Evolutionary conservation across 768 basidiomycete genomes (phyloP), one percentile per base, ranked within the genome.

Genomic region (Suillus luteus): DNA sequence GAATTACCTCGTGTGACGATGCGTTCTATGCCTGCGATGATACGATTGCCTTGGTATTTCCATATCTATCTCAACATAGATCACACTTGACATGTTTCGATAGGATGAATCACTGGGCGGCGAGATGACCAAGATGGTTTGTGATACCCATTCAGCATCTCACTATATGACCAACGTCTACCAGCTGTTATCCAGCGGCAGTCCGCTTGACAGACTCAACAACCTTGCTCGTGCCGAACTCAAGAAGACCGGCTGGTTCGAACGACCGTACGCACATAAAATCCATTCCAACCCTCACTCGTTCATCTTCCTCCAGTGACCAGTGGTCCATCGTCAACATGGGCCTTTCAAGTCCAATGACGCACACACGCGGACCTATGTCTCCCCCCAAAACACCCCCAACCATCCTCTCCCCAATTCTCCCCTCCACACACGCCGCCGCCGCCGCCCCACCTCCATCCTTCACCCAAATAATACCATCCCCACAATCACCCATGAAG

Each of bases 211-310:
- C 54, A 73, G 73, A 14, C 71, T 74, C 1, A 73, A 74, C 44
- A 68, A 67, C 2, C 54, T 74, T 59, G 73, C 74, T 2, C 65
- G 73, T 37, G 66, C 65, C 52, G 74, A 74, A 33, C 48, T 74
- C 10, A 75, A 74, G 65, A 75, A 69, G 49, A 67, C 71, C 5
- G 74, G 74, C 24, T 74, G 73, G 73, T 65, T 74, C 6, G 73
- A 74, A 65, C 72, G 74, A 67, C 46, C 35, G 73, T 74, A 57
- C 8, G 72, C 57, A 64, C 17, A 2, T 10, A 12, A 0, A 15
- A 1, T 10, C 0, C 1, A 2, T 33, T 5, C 19, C 7, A 12
- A 7, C 7, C 10, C 24, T 38, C 2, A 38, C 27, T 59, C 15
- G 19, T 24, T n/a, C 31, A n/a, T 19, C n/a, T 62, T 10, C 17